Evolutionary conservation across 139 green algal species (phyloP).

Genomic region (Chlamydomonas schloesseri): DNA sequence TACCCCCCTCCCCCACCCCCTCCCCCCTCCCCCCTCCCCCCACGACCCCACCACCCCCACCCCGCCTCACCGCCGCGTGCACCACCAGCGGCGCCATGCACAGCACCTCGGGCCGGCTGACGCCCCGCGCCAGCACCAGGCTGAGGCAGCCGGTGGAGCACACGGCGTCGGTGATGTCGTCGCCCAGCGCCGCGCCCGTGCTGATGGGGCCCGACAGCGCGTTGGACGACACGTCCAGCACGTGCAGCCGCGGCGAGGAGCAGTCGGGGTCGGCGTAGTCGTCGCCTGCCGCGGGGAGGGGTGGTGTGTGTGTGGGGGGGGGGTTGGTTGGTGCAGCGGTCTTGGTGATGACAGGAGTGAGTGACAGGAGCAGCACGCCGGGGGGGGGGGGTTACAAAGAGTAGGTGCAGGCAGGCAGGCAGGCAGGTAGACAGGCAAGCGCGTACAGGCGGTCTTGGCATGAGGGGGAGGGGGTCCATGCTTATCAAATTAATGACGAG

Average conservation of each 20-base stretch:
- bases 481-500: too few species aligned
- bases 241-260: not conserved
- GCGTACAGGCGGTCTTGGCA: too few species aligned
- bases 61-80: not conserved
- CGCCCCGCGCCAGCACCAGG: constrained; percentile 25
- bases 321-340: too few species aligned
- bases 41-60: not conserved
- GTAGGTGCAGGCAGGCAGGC: not conserved
- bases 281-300: constrained; percentile 17
- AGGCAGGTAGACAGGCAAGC: not conserved
- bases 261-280: constrained; percentile 36
- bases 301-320: not conserved
- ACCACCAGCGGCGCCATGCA: constrained; percentile 33
- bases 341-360: too few species aligned
- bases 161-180: constrained; percentile 41
- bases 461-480: not conserved
- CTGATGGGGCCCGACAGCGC: constrained; percentile 8
- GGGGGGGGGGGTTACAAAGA: too few species aligned
- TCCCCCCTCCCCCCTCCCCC: not conserved
- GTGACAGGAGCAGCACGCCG: too few species aligned
- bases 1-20: too few species aligned
- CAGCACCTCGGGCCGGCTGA: not conserved
- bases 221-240: constrained; percentile 31
- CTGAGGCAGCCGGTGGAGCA: constrained; percentile 42
- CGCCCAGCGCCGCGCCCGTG: constrained; percentile 29